Percentiles rank a stretch among this genome's conserved stretches.
Conservation (phyloP, 805 yeast genomes). For the Nakazawaea laoshanensis region DNA sequence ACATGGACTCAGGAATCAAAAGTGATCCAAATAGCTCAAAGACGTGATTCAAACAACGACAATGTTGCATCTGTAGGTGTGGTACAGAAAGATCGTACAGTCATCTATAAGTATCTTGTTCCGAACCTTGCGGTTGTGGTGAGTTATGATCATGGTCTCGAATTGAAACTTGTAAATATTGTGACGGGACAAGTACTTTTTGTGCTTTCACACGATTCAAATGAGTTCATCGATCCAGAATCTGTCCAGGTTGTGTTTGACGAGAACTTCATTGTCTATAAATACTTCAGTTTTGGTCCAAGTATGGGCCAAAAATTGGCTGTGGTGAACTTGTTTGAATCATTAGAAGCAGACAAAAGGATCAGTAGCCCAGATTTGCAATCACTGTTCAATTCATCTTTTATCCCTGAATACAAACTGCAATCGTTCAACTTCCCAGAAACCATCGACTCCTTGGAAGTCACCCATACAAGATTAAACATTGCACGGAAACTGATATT, state of each 20-base stretch:
- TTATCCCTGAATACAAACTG: conserved; percentile 40
- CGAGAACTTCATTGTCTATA: conserved; percentile 77
- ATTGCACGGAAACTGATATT: conserved; percentile 63
- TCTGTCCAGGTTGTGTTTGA: conserved; percentile 53
- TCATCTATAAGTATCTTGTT: conserved; percentile 74
- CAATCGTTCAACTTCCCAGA: conserved; percentile 61
- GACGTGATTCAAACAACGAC: conserved; percentile 27
- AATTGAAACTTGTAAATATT: conserved; percentile 52
- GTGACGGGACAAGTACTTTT: conserved; percentile 59
- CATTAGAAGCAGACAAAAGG: conserved; percentile 42
- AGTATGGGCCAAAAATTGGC: conserved; percentile 45
- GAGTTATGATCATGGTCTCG: conserved; percentile 17
- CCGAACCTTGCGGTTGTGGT: conserved; percentile 57
- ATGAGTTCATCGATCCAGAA: conserved; percentile 29
- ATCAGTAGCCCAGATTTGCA: no score
- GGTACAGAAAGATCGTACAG: conserved; percentile 60
- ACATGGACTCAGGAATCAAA: conserved; percentile 15
- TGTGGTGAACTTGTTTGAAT: conserved; percentile 76
- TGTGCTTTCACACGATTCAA: conserved; percentile 29
- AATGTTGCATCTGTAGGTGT: conserved; percentile 55
- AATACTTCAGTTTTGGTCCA: conserved; percentile 46
- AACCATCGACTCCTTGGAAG: conserved; percentile 38
- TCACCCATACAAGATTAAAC: conserved; percentile 56
- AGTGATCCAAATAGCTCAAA: conserved; percentile 16
- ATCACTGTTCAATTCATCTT: no score